Base-by-base conservation (phyloP, 2,329 filamentous ascomycete species). In the Penicillium sp. region DNA sequence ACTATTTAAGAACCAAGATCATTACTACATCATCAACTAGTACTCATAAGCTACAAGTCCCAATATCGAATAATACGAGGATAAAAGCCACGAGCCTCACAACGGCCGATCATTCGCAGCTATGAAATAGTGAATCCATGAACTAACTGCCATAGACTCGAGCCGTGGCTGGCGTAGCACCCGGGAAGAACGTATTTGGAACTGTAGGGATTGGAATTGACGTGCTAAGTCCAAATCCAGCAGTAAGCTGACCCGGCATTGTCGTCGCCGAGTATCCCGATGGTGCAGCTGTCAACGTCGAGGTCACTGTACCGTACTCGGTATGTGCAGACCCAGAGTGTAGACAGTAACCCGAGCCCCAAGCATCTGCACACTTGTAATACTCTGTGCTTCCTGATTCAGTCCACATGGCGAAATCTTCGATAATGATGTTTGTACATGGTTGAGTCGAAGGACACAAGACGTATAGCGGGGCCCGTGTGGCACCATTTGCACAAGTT, bases 391-490 rank as follows among this genome's bases (percentile, higher is more conserved):
- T 59, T 6, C 72, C 72, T 15, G 64, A 66, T 38, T 75, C 73
- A 10, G 72, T 75, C 72, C 72, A 74, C 80, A 87, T 84, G 51
- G 78, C 75, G 63, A 86, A 81, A 66, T 86, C 79, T 3, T 74
- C 73, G 61, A 86, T 79, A 24, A 73, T 78, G 64, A 86, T 80
- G 59, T 81, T 80, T 4, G 79, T 82, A 75, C 85, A 87, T 10
- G 85, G 85, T 3, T 78, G 80, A 2, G 68, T 75, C 56, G 82
- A 78, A 0, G 83, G 79, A 67, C 85, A 87, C 28, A 80, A 69
- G 49, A 86, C 73, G 61, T 84, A 82, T 65, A 88, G 76, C 1
- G 85, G 85, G 0, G 82, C 83, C 15, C 85, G 81, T 50, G 78
- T 63, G 4, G 71, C 70, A 15, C 85, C 85, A 63, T 86, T 77